These are phyloP conservation scores for Alternaria dauci DNA, from an alignment of 2,329 filamentous ascomycete genomes.

Conservation along the genomic window DNA sequence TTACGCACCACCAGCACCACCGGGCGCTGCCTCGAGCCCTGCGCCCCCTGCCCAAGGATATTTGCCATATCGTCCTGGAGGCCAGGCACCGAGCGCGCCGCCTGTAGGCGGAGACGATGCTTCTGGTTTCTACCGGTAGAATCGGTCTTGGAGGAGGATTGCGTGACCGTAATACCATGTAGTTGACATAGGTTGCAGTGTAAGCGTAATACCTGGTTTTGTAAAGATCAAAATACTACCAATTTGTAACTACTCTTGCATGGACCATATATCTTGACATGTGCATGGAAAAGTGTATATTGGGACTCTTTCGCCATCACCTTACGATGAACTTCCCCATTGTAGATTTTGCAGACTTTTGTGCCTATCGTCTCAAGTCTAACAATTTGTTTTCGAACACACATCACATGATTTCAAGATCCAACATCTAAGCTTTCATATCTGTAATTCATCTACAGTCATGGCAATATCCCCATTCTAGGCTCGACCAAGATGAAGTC, in stretches of 20 bases:
- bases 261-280: neutral
- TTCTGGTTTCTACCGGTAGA: constrained; percentile 37
- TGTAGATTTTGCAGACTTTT: too few relatives aligned
- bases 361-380: too few relatives aligned
- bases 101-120: constrained; percentile 44
- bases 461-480: neutral
- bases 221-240: neutral
- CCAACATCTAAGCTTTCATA: neutral
- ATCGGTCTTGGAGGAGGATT: neutral
- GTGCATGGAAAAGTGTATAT: neutral
- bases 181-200: neutral
- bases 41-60: constrained; percentile 37
- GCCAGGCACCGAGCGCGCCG: constrained; percentile 41
- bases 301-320: neutral
- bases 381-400: neutral
- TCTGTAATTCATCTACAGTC: constrained; percentile 1
- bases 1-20: constrained; percentile 45
- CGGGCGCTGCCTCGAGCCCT: constrained; percentile 34
- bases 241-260: neutral
- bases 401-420: neutral
- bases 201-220: neutral
- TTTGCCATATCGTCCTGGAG: constrained; percentile 47
- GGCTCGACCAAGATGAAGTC: neutral
- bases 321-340: too few relatives aligned
- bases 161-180: neutral